Evolutionary conservation across 2,329 filamentous ascomycete species (phyloP), one percentile per base, ranked within the genome.

Genomic region (Paecilomyces formosus): DNA sequence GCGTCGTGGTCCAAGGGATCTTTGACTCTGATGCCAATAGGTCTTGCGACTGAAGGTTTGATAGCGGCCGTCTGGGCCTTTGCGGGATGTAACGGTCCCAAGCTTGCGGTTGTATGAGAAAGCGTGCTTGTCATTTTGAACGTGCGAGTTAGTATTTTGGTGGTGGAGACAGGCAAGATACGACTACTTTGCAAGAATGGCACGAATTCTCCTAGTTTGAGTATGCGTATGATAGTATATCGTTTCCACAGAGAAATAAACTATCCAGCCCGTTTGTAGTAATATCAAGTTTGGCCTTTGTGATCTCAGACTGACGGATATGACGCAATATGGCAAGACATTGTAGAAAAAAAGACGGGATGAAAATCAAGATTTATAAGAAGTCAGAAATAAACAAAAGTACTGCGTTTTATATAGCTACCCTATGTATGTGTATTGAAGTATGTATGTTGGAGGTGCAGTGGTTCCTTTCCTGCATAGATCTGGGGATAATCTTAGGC

Each of bases 81-180:
- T 31, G 61, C 57, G 3, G 63, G 63, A 22, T 64, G 63, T 1
- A 64, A 30, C 1, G 63, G 63, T 15, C 63, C 61, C 21, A 52
- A 21, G 8, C n/a, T 52, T 8, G 21, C 12, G 13, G 50, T 7
- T 8, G 50, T 28, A n/a, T 52, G 50, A n/a, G 21, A 28, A 6
- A 52, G 22, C 13, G 50, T 52, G 22, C 12, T n/a, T 8, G 50
- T 9, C 50, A 52, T 52, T 24, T 52, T 52, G 24, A 6, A 8
- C 39, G 39, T n/a, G 3, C 35, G 5, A 21, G n/a, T n/a, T 45
- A 8, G 8, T n/a, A 45, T 18, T 6, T 45, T 45, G 35, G n/a
- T 18, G 18, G 6, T 45, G 4, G 30, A 31, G 30, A 12, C 8
- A 4, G 13, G 7, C 2, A 5, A 13, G 2, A 39, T 13, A 13